Conservation (phyloP, 805 yeast species). For the Myxozyma udenii region DNA sequence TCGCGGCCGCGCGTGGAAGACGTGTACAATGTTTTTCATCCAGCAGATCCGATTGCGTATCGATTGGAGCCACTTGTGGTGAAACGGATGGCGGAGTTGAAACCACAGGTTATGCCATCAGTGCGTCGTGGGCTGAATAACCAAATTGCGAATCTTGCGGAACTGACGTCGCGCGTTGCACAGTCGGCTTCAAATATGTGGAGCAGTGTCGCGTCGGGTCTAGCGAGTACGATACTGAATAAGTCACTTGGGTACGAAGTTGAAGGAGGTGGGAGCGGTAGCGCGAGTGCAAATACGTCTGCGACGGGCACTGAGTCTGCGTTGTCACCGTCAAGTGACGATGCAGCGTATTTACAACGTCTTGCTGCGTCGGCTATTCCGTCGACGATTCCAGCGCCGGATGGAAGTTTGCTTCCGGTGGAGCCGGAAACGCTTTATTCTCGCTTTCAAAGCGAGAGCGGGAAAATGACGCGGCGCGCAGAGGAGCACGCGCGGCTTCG, state of each 20-base stretch:
- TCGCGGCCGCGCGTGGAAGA: slow-evolving; percentile 54
- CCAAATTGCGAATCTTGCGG: slow-evolving; percentile 44
- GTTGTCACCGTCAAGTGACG: slow-evolving; percentile 5
- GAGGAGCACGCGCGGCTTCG: slow-evolving; percentile 16
- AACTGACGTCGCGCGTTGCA: slow-evolving; percentile 36
- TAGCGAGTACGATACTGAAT: slow-evolving; percentile 27
- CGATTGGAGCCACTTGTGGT: slow-evolving; percentile 80
- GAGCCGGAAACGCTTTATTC: slow-evolving; percentile 25
- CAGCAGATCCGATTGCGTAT: slow-evolving; percentile 89
- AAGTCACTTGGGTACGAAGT: slow-evolving; percentile 28
- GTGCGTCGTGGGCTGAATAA: slow-evolving; percentile 43
- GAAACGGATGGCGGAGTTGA: slow-evolving; percentile 46
- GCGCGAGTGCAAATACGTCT: background rate
- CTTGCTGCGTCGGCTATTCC: background rate
- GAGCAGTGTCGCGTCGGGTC: slow-evolving; percentile 29
- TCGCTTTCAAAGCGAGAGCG: slow-evolving; percentile 19
- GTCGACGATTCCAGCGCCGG: background rate
- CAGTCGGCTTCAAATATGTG: slow-evolving; percentile 29
- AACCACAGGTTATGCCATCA: slow-evolving; percentile 59
- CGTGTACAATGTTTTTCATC: slow-evolving; percentile 79
- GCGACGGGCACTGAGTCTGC: background rate
- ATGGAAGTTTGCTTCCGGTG: no score
- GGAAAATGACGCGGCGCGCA: slow-evolving; percentile 17
- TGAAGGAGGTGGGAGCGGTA: background rate
- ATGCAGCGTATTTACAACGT: slow-evolving; percentile 1